These are phyloP conservation scores for Diplotaxis tenuifolia DNA, from an alignment of 345 rosid species.

Conservation along the genomic window DNA sequence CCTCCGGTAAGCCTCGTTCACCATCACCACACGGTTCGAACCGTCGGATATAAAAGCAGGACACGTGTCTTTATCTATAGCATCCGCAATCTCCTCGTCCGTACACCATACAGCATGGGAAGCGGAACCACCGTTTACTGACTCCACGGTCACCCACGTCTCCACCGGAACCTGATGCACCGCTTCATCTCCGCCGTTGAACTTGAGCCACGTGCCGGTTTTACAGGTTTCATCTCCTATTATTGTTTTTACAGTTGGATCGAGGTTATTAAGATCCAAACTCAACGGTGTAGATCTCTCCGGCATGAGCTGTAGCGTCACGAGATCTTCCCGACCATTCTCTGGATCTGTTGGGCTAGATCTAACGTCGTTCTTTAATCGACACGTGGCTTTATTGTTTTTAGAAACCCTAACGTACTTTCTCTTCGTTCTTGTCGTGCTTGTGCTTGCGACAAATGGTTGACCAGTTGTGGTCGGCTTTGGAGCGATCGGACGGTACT, in stretches of 20 bases:
- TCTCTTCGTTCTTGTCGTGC: conserved; percentile 51
- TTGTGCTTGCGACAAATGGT: conserved; percentile 17
- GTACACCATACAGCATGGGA: conserved; percentile 36
- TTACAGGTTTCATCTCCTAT: neutral
- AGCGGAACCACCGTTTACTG: conserved; percentile 34
- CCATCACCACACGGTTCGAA: conserved; percentile 43
- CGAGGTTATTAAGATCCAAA: conserved; percentile 23
- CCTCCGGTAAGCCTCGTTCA: conserved; percentile 48
- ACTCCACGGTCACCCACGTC: conserved; percentile 53
- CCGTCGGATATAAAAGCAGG: conserved; percentile 55
- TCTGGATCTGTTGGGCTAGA: conserved; percentile 30
- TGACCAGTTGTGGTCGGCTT: conserved; percentile 42
- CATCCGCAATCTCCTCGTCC: conserved; percentile 38
- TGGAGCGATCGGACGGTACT: conserved; percentile 73
- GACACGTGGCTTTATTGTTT: conserved; percentile 39
- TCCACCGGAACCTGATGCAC: conserved; percentile 26
- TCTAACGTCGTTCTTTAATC: conserved; percentile 33
- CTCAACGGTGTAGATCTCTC: conserved; percentile 39
- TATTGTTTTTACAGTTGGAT: conserved; percentile 13
- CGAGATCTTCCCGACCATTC: conserved; percentile 31
- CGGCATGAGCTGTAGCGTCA: conserved; percentile 64
- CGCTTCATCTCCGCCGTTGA: conserved; percentile 6
- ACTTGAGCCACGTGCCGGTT: conserved; percentile 16
- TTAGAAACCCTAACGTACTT: conserved; percentile 76
- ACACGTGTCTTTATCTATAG: conserved; percentile 42